These are phyloP conservation scores for Vigna trinervia DNA, from an alignment of 306 rosid genomes.

Conservation along the genomic window DNA sequence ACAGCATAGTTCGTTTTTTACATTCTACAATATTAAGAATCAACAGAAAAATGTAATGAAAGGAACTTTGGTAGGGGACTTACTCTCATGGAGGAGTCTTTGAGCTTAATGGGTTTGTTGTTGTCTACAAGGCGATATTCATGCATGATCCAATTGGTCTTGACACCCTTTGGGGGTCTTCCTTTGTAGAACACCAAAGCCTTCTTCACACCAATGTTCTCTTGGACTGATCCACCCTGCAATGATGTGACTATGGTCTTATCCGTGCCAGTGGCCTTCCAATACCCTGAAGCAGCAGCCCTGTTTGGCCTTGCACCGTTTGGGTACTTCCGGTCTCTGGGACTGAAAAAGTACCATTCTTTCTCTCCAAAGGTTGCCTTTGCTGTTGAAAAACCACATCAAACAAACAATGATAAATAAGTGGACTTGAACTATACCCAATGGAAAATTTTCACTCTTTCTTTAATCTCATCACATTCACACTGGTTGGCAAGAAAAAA, in stretches of 20 bases:
- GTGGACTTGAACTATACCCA: not conserved
- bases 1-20: not conserved
- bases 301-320: conserved; percentile 77
- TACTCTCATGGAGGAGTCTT: conserved; percentile 68
- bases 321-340: conserved; percentile 65
- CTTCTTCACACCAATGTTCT: conserved; percentile 63
- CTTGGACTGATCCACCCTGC: conserved; percentile 29
- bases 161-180: conserved; percentile 67
- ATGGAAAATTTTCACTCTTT: too few relatives aligned
- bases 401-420: not conserved
- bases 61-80: not conserved
- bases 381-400: conserved; percentile 42
- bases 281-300: conserved; percentile 76
- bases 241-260: conserved; percentile 51
- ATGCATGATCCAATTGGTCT: conserved; percentile 76
- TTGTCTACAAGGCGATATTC: conserved; percentile 62
- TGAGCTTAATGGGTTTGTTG: conserved; percentile 51
- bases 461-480: too few relatives aligned
- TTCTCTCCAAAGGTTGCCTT: conserved; percentile 71
- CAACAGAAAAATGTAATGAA: not conserved
- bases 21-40: not conserved
- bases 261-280: conserved; percentile 75
- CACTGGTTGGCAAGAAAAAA: not conserved
- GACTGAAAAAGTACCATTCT: conserved; percentile 81
- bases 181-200: conserved; percentile 70